Percentiles rank a stretch among this genome's conserved stretches.
These are phyloP conservation scores for Paraurostyla sp. DNA, from an alignment of 73 alveolate genomes.

Conservation along the genomic window DNA sequence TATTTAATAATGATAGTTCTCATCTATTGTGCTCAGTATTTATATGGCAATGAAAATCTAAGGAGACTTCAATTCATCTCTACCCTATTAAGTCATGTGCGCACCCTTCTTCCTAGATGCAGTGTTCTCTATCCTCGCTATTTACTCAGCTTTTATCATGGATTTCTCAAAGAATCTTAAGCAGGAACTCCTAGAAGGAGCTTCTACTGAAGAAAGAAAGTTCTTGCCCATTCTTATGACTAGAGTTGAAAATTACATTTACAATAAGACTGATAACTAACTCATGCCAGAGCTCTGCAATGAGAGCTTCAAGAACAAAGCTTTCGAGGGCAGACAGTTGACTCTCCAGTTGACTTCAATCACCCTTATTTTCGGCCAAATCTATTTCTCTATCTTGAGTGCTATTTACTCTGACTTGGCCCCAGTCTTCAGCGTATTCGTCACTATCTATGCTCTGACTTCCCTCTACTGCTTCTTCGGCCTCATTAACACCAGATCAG, in stretches of 20 bases:
- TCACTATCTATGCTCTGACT: neutral
- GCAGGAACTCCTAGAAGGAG: neutral
- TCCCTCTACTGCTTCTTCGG: conserved; percentile 38
- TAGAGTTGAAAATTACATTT: neutral
- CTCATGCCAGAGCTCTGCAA: conserved; percentile 47
- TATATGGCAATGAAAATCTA: neutral
- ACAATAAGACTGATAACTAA: conserved; percentile 15
- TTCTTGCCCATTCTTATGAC: conserved; percentile 5
- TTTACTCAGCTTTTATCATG: conserved; percentile 21
- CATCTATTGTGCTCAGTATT: conserved; percentile 29
- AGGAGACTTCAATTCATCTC: neutral
- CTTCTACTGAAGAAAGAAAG: neutral
- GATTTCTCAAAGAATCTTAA: conserved; percentile 24
- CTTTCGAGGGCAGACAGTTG: conserved; percentile 1
- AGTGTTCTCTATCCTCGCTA: neutral
- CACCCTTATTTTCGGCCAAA: neutral
- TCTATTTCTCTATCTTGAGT: conserved; percentile 16
- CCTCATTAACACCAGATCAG: neutral
- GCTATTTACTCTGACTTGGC: conserved; percentile 1
- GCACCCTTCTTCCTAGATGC: conserved; percentile 6
- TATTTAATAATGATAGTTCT: conserved; percentile 4
- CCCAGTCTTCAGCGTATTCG: conserved; percentile 32
- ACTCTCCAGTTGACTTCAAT: conserved; percentile 15
- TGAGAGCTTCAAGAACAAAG: conserved; percentile 48
- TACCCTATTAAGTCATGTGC: neutral